These are phyloP conservation scores for Paspalum vaginatum DNA, from an alignment of 176 grass and related monocot species.

Conservation along the genomic window DNA sequence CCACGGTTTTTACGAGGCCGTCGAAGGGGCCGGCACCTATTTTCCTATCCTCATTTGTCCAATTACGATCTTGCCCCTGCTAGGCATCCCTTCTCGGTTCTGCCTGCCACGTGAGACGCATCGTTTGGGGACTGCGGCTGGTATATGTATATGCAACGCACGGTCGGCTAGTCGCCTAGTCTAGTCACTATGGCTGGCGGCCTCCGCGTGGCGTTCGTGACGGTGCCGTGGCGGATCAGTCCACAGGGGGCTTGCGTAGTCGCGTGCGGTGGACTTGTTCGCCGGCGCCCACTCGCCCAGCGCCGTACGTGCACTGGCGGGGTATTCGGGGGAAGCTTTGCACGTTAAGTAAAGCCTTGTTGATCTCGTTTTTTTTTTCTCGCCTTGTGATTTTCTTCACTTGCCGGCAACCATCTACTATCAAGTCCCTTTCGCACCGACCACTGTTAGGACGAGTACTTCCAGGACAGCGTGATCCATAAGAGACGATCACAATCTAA, in stretches of 20 bases:
- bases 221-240: background rate
- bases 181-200: no score
- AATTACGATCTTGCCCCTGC: background rate
- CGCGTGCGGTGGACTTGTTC: slow-evolving; percentile 3
- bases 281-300: no score
- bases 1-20: background rate
- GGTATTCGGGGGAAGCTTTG: slow-evolving; percentile 29
- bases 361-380: no score
- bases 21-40: background rate
- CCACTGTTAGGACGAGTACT: background rate
- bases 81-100: no score
- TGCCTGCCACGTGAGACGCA: no score
- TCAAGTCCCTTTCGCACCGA: slow-evolving; percentile 6
- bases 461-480: background rate
- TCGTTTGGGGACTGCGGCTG: no score
- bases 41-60: background rate
- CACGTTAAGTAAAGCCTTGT: slow-evolving; percentile 26
- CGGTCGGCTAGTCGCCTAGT: no score
- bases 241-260: background rate
- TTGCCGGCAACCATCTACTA: slow-evolving; percentile 28
- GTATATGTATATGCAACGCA: no score
- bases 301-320: background rate
- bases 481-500: background rate
- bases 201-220: background rate
- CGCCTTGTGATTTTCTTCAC: slow-evolving; percentile 38